phyloP scores from a whole-genome alignment of 148 eudicot species.

The Amaranthus palmeri region DNA sequence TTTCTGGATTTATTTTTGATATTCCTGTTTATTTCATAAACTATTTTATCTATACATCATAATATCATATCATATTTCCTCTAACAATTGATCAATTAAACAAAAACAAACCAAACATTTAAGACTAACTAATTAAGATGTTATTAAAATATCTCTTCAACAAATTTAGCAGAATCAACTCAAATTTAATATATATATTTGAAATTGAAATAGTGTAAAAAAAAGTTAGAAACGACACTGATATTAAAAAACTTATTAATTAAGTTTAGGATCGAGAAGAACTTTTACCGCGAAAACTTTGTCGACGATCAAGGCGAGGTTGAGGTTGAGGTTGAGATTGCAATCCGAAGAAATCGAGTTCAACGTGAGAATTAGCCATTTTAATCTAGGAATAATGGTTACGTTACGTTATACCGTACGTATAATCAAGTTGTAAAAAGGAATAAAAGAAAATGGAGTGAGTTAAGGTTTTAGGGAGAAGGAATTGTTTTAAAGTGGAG shows the following conservation, averaged over 20 bases:
- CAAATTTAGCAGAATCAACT: too few species aligned
- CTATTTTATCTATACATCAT: background rate
- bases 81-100: too few species aligned
- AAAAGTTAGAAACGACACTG: too few species aligned
- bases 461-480: too few species aligned
- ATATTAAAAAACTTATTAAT: too few species aligned
- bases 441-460: background rate
- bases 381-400: background rate
- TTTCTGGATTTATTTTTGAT: conserved; percentile 61
- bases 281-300: conserved; percentile 39
- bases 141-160: too few species aligned
- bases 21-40: conserved; percentile 35
- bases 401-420: background rate
- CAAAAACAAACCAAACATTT: too few species aligned
- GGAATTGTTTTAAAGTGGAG: background rate
- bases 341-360: conserved; percentile 44
- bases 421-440: background rate
- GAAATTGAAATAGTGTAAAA: too few species aligned
- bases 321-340: conserved; percentile 1
- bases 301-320: conserved; percentile 34
- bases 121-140: too few species aligned
- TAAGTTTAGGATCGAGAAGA: too few species aligned
- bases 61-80: too few species aligned
- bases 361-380: conserved; percentile 34
- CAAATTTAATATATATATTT: too few species aligned